Base-by-base conservation (phyloP, 495 filamentous ascomycete genomes). In the Penicillium ucsense region DNA sequence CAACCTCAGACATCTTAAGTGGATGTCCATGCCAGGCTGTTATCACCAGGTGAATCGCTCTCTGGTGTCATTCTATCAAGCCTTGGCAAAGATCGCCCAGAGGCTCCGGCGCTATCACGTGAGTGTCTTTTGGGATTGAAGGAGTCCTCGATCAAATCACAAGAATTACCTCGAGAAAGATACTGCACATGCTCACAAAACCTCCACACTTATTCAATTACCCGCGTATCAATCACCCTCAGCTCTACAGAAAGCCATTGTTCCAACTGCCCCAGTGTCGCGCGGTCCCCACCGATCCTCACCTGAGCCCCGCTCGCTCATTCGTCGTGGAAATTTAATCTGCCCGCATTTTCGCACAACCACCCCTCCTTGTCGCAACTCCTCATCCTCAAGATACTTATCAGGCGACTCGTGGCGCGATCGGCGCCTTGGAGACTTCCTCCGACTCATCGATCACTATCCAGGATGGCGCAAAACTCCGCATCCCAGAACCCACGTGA, bases 401-500 rank as follows among this genome's bases (percentile, higher is more conserved):
- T 70, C 59, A 49, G 70, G 55, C 65, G 53, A 59, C 55, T 74
- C 57, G 68, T 71, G 67, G 70, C 70, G 68, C 70, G 58, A 64
- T 63, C 63, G 66, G 65, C 70, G 68, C 68, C 68, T 57, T 67
- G 70, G 70, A 72, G 70, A 70, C 52, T 69, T 36, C 43, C 67
- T 64, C 63, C 62, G 53, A 52, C 56, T 53, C 66, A 67, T 65
- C 64, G 68, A 66, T 59, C 66, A 58, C 70, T 67, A 58, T 64
- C 71, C 50, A 79, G 63, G 64, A 83, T 82, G 79, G 74, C 79
- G 65, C 74, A 76, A 32, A 72, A 76, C 60, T 72, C 75, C 59
- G 77, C 70, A 42, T 73, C 76, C 55, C 70, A 71, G 47, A 78
- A 76, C 49, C 74, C 75, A 45, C 73, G 75, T 79, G 61, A 58